phyloP scores from a whole-genome alignment of 192 early-diverging fungal species.

The Coemansia guatemalensis region DNA sequence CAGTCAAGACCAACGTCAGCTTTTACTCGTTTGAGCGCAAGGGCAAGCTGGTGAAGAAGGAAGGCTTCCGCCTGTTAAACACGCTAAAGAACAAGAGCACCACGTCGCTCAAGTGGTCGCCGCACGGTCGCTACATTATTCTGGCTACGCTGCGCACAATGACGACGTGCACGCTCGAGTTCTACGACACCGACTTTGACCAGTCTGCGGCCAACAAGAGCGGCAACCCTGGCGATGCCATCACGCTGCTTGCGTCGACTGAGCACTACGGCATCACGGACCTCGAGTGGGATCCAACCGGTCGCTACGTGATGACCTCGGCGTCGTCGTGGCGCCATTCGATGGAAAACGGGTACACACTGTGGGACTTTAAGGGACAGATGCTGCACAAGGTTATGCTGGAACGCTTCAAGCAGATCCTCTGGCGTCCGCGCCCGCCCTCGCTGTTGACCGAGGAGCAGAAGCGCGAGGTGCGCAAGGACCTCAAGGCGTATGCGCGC shows the following conservation, averaged over 20 bases:
- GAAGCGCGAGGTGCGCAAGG: constrained; percentile 88
- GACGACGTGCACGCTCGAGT: constrained; percentile 82
- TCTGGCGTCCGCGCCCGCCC: constrained; percentile 93
- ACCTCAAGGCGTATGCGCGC: constrained; percentile 83
- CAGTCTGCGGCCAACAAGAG: constrained; percentile 50
- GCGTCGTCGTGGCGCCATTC: constrained; percentile 85
- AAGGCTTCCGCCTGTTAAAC: constrained; percentile 81
- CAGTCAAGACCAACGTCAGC: constrained; percentile 67
- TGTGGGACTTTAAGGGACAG: constrained; percentile 92
- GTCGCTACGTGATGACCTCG: constrained; percentile 86
- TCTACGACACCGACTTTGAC: constrained; percentile 89
- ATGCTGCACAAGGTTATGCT: constrained; percentile 70
- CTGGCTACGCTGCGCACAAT: constrained; percentile 79
- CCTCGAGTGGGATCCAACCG: constrained; percentile 98
- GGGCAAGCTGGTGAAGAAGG: constrained; percentile 61
- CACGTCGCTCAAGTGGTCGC: constrained; percentile 91
- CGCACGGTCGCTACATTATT: constrained; percentile 90
- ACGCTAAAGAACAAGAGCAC: constrained; percentile 77
- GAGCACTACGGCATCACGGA: constrained; percentile 97
- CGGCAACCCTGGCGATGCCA: constrained; percentile 58
- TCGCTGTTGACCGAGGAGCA: constrained; percentile 75
- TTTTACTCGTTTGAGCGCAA: constrained; percentile 85
- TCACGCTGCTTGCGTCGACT: constrained; percentile 66
- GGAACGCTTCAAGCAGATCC: constrained; percentile 87
- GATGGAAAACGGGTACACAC: constrained; percentile 84